Base-by-base conservation (phyloP, 225 moss, liverwort and hornwort genomes). In the Physcomitrium patens region DNA sequence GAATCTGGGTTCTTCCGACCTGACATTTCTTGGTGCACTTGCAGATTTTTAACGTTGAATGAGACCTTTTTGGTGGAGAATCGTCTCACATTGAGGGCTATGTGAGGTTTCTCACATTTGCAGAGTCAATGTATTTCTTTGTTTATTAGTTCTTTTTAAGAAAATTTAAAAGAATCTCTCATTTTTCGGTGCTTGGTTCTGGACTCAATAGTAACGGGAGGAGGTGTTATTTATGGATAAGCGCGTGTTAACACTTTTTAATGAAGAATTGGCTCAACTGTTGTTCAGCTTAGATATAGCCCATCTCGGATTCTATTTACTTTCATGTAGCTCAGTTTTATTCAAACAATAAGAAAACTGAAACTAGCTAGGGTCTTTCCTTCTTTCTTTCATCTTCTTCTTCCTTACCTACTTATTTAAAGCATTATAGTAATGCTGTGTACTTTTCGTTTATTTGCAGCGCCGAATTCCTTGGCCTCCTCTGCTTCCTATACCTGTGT, bases 401-500 rank as follows among this genome's bases (percentile, higher is more conserved):
- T 49, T 11, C 15, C 11, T 49, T 13, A 11, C 0, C 12, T 11
- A 12, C 13, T 49, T 15, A 13, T 49, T 11, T 26, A 45, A 73
- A 3, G 50, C 62, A 1, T 62, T 57, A 45, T 78, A 3, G 72
- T 23, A 18, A 67, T 23, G 15, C 14, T 1, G 3, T 15, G 53
- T 67, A 48, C 15, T 60, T 0, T 70, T 67, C 1, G 23, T 62
- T 52, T 75, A 37, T 73, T 64, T 82, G 82, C 91, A 95, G 95
- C 79, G 86, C 91, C 60, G 99, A 99, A 79, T 80, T 99, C 67
- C 19, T 82, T 53, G 91, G 91, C 22, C 87, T 99, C 10, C 91
- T 99, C 68, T 92, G 91, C 78, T 99, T 89, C 57, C 90, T 95
- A 78, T 99, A 90, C 47, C 22, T 93, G 46, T 95, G 91, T 80